Evolutionary conservation across 441 rosid genomes (phyloP), one percentile per base, ranked within the genome.

Genomic region (Theobroma grandiflorum): DNA sequence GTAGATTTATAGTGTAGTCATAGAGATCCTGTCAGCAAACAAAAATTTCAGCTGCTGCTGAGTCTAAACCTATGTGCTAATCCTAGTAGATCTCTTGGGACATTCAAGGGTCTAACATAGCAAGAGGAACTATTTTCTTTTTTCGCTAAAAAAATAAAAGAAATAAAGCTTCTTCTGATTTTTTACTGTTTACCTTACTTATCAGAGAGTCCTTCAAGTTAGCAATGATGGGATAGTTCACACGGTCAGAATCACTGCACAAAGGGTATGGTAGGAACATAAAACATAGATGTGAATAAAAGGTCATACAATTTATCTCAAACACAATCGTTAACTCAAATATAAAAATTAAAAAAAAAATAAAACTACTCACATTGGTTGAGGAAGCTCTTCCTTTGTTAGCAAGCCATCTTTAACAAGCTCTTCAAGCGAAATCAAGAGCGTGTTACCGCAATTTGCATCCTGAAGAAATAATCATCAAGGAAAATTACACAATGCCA

Each of bases 361-460:
- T 7, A 43, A 42, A 68, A 69, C 62, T 77, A 31, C 84, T 85
- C 78, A 96, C 98, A 93, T 76, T 84, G 92, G 91, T 79, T 75
- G 82, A 38, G 98, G 98, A 71, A 96, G 98, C 80, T 95, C 99
- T 69, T 90, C 88, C 66, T 85, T 86, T 50, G 61, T 72, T 74
- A 96, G 81, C 80, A 96, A 89, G 47, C 98, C 98, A 75, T 95
- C 98, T 77, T 88, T 91, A 0, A 93, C 96, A 75, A 95, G 98
- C 91, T 96, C 98, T 64, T 91, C 96, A 38, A 96, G 94, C 52
- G 98, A 96, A 86, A 96, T 95, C 90, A 96, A 89, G 73, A 95
- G 88, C 26, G 94, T 91, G 66, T 92, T 96, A 42, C 98, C 99
- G 81, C 98, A 96, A 84, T 96, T 93, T 43, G 98, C 99, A 86